phyloP scores from a whole-genome alignment of 495 filamentous ascomycete species.

The Glarea lozoyensis region DNA sequence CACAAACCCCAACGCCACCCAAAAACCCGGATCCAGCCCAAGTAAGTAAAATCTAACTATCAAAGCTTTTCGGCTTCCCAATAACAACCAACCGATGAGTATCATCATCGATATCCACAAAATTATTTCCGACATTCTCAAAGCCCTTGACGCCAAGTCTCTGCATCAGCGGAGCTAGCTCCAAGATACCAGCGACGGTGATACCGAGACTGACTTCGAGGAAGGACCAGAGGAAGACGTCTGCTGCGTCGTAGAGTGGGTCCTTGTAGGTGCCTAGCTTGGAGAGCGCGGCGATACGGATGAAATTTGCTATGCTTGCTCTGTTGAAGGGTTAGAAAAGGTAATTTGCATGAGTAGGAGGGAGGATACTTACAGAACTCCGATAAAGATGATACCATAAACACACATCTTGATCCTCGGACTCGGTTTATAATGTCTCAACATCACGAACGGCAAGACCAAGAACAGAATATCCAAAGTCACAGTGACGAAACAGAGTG shows the following conservation, averaged over 20 bases:
- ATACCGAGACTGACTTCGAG: constrained; percentile 13
- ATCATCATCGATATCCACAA: constrained; percentile 5
- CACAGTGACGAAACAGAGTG: constrained; percentile 6
- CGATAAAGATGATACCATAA: constrained; percentile 6
- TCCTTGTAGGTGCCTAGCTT: constrained; percentile 6
- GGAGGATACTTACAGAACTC: constrained; percentile 4
- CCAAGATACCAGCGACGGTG: constrained; percentile 7
- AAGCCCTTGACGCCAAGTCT: constrained; percentile 4
- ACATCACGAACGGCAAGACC: constrained; percentile 11
- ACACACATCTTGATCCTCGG: constrained; percentile 7
- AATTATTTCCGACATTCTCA: constrained; percentile 1
- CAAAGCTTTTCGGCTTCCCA: neutral
- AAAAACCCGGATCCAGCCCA: no score
- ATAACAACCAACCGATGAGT: constrained; percentile 3
- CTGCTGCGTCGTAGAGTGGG: constrained; percentile 8
- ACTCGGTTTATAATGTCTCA: neutral
- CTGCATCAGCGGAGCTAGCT: constrained; percentile 7
- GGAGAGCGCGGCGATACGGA: constrained; percentile 8
- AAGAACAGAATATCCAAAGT: constrained; percentile 13
- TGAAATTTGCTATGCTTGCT: constrained; percentile 13
- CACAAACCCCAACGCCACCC: no score
- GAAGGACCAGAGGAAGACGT: constrained; percentile 12
- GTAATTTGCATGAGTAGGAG: neutral
- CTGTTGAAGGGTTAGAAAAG: constrained; percentile 3
- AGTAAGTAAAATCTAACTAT: no score